phyloP scores from a whole-genome alignment of 2,329 filamentous ascomycete genomes.

The Fusarium zealandicum region DNA sequence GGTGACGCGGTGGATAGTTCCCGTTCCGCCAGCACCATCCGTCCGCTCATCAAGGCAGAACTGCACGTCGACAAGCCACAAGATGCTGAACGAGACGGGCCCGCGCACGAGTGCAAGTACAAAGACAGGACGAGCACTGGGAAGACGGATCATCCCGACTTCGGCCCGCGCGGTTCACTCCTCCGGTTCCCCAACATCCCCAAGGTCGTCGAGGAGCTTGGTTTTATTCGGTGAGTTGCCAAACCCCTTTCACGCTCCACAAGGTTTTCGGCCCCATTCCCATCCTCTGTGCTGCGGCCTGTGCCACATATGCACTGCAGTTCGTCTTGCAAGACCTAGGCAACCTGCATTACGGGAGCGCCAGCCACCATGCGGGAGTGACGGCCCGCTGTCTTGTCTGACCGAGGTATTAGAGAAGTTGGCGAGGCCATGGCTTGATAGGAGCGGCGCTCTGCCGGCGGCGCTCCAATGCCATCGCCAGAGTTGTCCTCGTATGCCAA shows the following conservation, averaged over 20 bases:
- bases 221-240: slow-evolving; percentile 71
- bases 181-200: slow-evolving; percentile 65
- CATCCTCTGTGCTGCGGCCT: not conserved
- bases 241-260: slow-evolving; percentile 1
- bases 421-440: not conserved
- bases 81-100: slow-evolving; percentile 44
- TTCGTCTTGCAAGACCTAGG: slow-evolving; percentile 8
- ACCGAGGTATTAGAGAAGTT: slow-evolving; percentile 7
- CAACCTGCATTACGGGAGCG: slow-evolving; percentile 2
- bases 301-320: slow-evolving; percentile 8
- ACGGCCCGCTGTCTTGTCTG: slow-evolving; percentile 1
- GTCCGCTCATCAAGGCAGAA: slow-evolving; percentile 79
- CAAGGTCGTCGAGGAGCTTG: slow-evolving; percentile 71
- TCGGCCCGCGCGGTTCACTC: slow-evolving; percentile 58
- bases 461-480: not conserved
- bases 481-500: not conserved
- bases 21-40: slow-evolving; percentile 53
- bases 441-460: not conserved
- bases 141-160: slow-evolving; percentile 69
- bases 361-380: slow-evolving; percentile 1
- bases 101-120: slow-evolving; percentile 59
- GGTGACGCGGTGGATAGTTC: slow-evolving; percentile 43
- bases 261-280: not conserved
- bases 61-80: slow-evolving; percentile 75
- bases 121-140: slow-evolving; percentile 65